These are phyloP conservation scores for Colletotrichum theobromicola DNA, from an alignment of 2,329 filamentous ascomycete genomes.

Conservation along the genomic window DNA sequence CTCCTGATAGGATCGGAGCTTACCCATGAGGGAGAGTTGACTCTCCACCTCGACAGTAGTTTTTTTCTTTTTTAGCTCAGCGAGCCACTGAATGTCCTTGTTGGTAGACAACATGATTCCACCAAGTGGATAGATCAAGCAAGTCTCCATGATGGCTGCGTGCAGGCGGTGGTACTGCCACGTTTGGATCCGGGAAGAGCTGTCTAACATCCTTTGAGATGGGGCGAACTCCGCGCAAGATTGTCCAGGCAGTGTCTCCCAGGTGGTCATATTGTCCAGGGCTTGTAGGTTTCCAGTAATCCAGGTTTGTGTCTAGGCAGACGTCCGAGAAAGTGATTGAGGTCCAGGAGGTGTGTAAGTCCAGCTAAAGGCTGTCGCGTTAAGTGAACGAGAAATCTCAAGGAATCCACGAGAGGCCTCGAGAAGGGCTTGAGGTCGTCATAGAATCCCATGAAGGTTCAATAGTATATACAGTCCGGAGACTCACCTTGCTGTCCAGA, in stretches of 20 bases:
- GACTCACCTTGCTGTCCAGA: constrained; percentile 25
- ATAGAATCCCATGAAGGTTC: not conserved
- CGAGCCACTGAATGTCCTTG: not conserved
- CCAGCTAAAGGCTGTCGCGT: not conserved
- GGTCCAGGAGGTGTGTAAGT: not conserved
- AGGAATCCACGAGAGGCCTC: not conserved
- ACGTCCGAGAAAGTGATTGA: not conserved
- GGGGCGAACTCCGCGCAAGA: not conserved
- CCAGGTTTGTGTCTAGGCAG: not conserved
- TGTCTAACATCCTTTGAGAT: not conserved
- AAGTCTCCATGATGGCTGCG: not conserved
- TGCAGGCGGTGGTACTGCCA: constrained; percentile 5
- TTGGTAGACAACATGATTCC: not conserved
- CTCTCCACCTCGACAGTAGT: not conserved
- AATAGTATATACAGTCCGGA: constrained; percentile 18
- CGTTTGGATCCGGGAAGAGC: not conserved
- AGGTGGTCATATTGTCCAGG: not conserved
- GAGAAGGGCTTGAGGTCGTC: not conserved
- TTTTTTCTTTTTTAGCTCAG: not conserved
- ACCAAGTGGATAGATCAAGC: not conserved
- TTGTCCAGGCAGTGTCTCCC: not conserved
- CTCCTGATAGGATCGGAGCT: not conserved
- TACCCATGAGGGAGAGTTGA: not conserved
- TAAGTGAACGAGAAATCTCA: not conserved
- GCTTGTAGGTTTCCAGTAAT: not conserved